Conservation (phyloP, 768 basidiomycete species). For the Leccinum arenicola region DNA sequence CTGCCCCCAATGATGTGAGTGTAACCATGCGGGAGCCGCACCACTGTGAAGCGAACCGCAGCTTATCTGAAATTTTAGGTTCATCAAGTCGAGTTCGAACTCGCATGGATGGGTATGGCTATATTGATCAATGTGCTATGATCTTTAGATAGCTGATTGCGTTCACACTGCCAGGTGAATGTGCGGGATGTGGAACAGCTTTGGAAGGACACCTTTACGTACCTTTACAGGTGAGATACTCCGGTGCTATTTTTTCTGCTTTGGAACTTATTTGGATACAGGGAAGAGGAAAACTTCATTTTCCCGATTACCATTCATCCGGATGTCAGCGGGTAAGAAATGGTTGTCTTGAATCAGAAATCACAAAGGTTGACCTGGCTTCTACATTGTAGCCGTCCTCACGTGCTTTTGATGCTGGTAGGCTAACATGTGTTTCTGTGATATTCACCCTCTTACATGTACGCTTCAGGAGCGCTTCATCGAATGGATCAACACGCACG, state of each 20-base stretch:
- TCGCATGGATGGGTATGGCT: slow-evolving; percentile 65
- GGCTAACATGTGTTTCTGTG: slow-evolving; percentile 8
- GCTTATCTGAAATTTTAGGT: slow-evolving; percentile 39
- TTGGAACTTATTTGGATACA: slow-evolving; percentile 19
- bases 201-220: slow-evolving; percentile 75
- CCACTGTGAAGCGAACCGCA: neutral
- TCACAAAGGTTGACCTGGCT: slow-evolving; percentile 1
- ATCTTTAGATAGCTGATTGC: neutral
- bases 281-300: slow-evolving; percentile 63
- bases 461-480: slow-evolving; percentile 60
- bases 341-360: neutral
- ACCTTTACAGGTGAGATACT: slow-evolving; percentile 51
- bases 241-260: neutral
- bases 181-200: slow-evolving; percentile 62
- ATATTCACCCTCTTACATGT: neutral
- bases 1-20: slow-evolving; percentile 70
- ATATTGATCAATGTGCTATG: neutral
- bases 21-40: neutral
- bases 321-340: slow-evolving; percentile 62
- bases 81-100: slow-evolving; percentile 63
- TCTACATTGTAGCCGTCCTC: slow-evolving; percentile 46
- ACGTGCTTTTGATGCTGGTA: slow-evolving; percentile 73
- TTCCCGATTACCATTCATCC: slow-evolving; percentile 80
- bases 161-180: slow-evolving; percentile 47
- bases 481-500: slow-evolving; percentile 70